Evolutionary conservation across 345 rosid species (phyloP).

Genomic region (Adansonia digitata): DNA sequence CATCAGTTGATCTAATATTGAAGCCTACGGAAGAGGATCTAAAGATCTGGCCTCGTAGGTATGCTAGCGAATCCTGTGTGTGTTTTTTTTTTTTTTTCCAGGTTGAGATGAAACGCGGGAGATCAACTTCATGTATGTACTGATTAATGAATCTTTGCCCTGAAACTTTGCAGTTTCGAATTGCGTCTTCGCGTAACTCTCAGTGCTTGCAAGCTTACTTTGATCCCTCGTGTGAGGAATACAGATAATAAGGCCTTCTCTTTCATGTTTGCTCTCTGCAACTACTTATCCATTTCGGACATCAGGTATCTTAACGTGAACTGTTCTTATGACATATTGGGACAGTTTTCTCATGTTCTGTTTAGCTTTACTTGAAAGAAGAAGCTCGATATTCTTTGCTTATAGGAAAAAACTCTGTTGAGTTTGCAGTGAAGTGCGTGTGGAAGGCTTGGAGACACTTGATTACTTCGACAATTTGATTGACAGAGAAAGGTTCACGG

Average conservation of each 20-base stretch:
- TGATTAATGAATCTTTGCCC: conserved; percentile 4
- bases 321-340: not conserved
- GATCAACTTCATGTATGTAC: not conserved
- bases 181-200: conserved; percentile 76
- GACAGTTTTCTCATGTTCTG: no score
- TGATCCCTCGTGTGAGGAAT: conserved; percentile 94
- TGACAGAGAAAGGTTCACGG: conserved; percentile 69
- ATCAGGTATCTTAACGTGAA: conserved; percentile 45
- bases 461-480: conserved; percentile 80
- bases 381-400: conserved; percentile 8
- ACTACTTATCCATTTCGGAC: conserved; percentile 83
- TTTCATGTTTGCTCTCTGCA: conserved; percentile 64
- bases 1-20: conserved; percentile 73
- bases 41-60: conserved; percentile 85
- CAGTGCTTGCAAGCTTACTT: conserved; percentile 68
- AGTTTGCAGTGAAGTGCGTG: conserved; percentile 87
- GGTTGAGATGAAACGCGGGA: not conserved
- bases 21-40: conserved; percentile 75
- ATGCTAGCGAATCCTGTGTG: conserved; percentile 23
- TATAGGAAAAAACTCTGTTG: conserved; percentile 18
- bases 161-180: conserved; percentile 65
- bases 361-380: no score
- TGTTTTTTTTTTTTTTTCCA: no score
- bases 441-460: conserved; percentile 97
- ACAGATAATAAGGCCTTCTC: conserved; percentile 77